These are phyloP conservation scores for Rubia tinctorum DNA, from an alignment of 305 asterid species.

Conservation along the genomic window DNA sequence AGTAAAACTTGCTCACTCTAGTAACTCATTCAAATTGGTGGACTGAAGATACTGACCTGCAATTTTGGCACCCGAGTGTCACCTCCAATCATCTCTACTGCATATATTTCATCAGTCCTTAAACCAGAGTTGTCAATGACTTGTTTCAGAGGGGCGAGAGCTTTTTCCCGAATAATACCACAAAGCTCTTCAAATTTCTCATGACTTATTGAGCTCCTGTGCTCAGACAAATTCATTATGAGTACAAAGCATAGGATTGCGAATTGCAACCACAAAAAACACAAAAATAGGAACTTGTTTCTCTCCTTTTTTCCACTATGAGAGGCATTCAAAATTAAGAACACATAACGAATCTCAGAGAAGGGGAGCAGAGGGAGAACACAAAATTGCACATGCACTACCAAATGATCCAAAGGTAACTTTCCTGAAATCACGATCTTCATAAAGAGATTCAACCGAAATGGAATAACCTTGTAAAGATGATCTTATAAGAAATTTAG, in stretches of 20 bases:
- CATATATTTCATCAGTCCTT: constrained; percentile 72
- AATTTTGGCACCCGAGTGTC: constrained; percentile 97
- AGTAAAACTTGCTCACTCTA: background rate
- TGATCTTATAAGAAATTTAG: too few relatives aligned
- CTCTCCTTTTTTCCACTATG: background rate
- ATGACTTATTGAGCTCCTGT: constrained; percentile 93
- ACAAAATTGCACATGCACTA: background rate
- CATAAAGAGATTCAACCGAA: constrained; percentile 88
- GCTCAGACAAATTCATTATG: constrained; percentile 12
- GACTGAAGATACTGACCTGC: constrained; percentile 55
- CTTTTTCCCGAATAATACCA: constrained; percentile 82
- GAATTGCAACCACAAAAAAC: background rate
- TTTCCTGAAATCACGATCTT: constrained; percentile 92
- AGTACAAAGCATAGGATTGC: background rate
- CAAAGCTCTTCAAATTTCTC: constrained; percentile 98
- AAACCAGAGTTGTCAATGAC: constrained; percentile 75
- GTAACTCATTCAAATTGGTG: constrained; percentile 1
- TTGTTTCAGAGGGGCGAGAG: constrained; percentile 81
- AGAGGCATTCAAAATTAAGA: background rate
- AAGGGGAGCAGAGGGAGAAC: background rate
- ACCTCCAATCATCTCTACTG: constrained; percentile 99
- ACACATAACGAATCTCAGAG: background rate
- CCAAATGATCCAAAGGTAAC: constrained; percentile 5
- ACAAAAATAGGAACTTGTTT: too few relatives aligned
- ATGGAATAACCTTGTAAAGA: constrained; percentile 17